These are phyloP conservation scores for Arxiozyma slooffiae DNA, from an alignment of 1,139 yeast species.

Conservation along the genomic window DNA sequence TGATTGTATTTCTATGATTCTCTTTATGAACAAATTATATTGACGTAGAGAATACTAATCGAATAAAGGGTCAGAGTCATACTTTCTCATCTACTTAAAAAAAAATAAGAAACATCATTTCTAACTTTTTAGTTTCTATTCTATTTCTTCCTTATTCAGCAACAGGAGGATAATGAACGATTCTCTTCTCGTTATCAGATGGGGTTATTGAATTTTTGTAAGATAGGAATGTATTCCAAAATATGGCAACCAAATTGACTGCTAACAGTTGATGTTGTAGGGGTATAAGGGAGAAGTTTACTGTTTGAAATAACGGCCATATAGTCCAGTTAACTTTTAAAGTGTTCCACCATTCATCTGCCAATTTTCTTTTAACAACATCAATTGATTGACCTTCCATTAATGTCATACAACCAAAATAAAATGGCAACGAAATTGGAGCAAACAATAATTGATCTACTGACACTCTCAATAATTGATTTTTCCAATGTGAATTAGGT, in stretches of 20 bases:
- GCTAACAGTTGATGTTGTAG: slow-evolving; percentile 55
- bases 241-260: slow-evolving; percentile 63
- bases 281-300: slow-evolving; percentile 67
- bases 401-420: slow-evolving; percentile 56
- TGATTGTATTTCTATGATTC: too few relatives aligned
- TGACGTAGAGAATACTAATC: too few relatives aligned
- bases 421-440: slow-evolving; percentile 62
- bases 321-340: slow-evolving; percentile 65
- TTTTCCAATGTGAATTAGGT: slow-evolving; percentile 19
- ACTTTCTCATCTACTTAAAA: slow-evolving; percentile 13
- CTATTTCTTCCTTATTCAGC: slow-evolving; percentile 24
- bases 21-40: too few relatives aligned
- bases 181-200: slow-evolving; percentile 13
- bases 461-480: slow-evolving; percentile 43
- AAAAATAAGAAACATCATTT: too few relatives aligned
- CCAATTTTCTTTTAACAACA: slow-evolving; percentile 36
- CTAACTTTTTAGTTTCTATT: neutral
- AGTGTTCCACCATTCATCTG: slow-evolving; percentile 49
- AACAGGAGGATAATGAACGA: slow-evolving; percentile 33
- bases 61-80: neutral
- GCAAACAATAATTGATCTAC: slow-evolving; percentile 72
- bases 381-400: slow-evolving; percentile 43
- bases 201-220: slow-evolving; percentile 34
- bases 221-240: slow-evolving; percentile 80
- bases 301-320: slow-evolving; percentile 75